A percentile compares a stretch with the other conserved stretches of the same genome.
phyloP scores from a whole-genome alignment of 345 rosid species.

The Boechera retrofracta region DNA sequence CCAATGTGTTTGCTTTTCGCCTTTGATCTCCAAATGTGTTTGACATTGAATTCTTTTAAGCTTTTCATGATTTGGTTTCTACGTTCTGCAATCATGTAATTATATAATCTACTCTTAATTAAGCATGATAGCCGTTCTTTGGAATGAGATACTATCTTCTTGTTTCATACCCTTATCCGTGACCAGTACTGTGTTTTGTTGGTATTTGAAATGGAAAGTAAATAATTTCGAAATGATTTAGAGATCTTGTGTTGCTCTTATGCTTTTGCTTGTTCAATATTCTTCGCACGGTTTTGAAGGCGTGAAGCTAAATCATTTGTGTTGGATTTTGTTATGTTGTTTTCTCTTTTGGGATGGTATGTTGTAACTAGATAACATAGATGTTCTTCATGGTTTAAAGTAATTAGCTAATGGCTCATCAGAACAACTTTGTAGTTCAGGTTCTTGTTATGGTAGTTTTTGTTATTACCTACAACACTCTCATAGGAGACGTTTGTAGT shows the following conservation, averaged over 20 bases:
- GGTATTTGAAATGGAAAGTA: slow-evolving; percentile 4
- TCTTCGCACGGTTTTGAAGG: neutral
- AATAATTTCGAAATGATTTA: neutral
- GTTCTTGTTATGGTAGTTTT: no score
- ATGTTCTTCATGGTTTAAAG: neutral
- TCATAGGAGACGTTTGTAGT: slow-evolving; percentile 24
- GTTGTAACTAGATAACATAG: neutral
- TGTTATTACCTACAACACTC: slow-evolving; percentile 26
- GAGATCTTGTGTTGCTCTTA: slow-evolving; percentile 2
- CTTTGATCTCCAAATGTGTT: neutral
- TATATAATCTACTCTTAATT: neutral
- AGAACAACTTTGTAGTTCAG: neutral
- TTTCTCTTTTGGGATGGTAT: neutral
- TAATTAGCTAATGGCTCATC: neutral
- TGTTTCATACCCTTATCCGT: neutral
- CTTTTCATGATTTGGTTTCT: neutral
- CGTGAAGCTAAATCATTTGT: slow-evolving; percentile 3
- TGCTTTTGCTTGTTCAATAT: neutral
- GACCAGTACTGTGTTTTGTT: slow-evolving; percentile 7
- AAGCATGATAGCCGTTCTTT: neutral
- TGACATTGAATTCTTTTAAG: neutral
- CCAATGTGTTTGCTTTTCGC: neutral
- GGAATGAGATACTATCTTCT: neutral
- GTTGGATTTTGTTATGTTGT: neutral
- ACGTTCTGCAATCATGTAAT: neutral